phyloP scores from a whole-genome alignment of 140 eudicot genomes.

The Senecio squalidus region DNA sequence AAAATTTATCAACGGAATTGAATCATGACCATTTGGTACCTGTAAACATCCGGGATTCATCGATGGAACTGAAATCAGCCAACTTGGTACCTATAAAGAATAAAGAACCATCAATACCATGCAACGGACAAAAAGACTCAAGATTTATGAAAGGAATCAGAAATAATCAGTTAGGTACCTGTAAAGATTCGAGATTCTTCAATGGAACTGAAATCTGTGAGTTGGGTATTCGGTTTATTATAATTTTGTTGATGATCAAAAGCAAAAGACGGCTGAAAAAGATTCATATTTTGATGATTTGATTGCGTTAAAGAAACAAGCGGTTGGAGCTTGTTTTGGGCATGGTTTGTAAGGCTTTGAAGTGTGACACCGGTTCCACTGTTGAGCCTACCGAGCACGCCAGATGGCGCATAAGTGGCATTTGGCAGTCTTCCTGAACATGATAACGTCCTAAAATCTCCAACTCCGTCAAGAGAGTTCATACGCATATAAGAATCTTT shows the following conservation, averaged over 20 bases:
- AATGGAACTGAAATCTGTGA: constrained; percentile 31
- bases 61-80: constrained; percentile 13
- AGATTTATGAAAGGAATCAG: constrained; percentile 19
- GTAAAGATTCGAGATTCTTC: constrained; percentile 34
- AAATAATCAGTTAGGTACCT: constrained; percentile 14
- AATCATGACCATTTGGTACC: constrained; percentile 14
- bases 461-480: constrained; percentile 57
- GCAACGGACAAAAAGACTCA: constrained; percentile 21
- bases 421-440: constrained; percentile 48
- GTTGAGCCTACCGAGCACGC: constrained; percentile 74
- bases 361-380: constrained; percentile 56
- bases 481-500: constrained; percentile 64
- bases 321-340: constrained; percentile 53
- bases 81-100: constrained; percentile 28
- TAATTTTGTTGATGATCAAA: constrained; percentile 43
- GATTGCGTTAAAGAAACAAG: constrained; percentile 22
- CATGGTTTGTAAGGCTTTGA: constrained; percentile 46
- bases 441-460: constrained; percentile 50
- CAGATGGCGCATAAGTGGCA: constrained; percentile 35
- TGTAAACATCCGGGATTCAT: constrained; percentile 25
- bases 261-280: constrained; percentile 51
- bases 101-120: constrained; percentile 6
- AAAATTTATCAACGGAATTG: not conserved
- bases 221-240: constrained; percentile 28
- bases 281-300: constrained; percentile 39